phyloP scores from a whole-genome alignment of 2,329 filamentous ascomycete species.

The Aaosphaeria pasadenensis region DNA sequence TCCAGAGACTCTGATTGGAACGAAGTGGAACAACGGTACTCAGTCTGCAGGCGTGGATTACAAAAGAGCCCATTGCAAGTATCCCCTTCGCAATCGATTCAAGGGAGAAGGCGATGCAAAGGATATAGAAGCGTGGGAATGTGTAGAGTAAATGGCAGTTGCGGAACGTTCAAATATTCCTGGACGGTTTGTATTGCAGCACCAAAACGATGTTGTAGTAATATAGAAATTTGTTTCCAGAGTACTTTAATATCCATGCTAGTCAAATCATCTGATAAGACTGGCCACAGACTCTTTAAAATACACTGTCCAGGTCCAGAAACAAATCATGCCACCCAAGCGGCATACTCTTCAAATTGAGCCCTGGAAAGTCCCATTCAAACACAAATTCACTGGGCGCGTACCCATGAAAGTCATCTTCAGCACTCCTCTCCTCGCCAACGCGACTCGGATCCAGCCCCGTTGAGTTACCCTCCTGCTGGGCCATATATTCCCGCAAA shows the following conservation, averaged over 20 bases:
- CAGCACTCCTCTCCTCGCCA: slow-evolving; percentile 21
- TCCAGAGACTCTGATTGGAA: not conserved
- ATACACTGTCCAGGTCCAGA: slow-evolving; percentile 40
- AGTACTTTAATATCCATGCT: no score
- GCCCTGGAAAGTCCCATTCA: slow-evolving; percentile 57
- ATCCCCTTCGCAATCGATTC: not conserved
- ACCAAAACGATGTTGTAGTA: no score
- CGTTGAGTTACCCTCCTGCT: slow-evolving; percentile 6
- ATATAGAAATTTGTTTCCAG: no score
- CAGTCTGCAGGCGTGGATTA: not conserved
- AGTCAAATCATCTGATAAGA: no score
- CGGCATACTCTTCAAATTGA: slow-evolving; percentile 51
- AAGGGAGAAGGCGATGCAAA: not conserved
- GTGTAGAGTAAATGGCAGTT: not conserved
- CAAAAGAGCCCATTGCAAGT: not conserved
- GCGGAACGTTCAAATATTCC: no score
- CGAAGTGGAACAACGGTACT: not conserved
- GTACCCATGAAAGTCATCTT: slow-evolving; percentile 52
- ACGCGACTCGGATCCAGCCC: not conserved
- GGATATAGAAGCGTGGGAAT: not conserved
- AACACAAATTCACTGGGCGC: slow-evolving; percentile 55
- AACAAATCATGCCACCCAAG: slow-evolving; percentile 49
- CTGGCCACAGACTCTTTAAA: slow-evolving; percentile 9
- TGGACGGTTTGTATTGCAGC: no score
- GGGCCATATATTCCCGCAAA: slow-evolving; percentile 34